Conservation (phyloP, 495 filamentous ascomycete species). For the Podospora pseudocomata region DNA sequence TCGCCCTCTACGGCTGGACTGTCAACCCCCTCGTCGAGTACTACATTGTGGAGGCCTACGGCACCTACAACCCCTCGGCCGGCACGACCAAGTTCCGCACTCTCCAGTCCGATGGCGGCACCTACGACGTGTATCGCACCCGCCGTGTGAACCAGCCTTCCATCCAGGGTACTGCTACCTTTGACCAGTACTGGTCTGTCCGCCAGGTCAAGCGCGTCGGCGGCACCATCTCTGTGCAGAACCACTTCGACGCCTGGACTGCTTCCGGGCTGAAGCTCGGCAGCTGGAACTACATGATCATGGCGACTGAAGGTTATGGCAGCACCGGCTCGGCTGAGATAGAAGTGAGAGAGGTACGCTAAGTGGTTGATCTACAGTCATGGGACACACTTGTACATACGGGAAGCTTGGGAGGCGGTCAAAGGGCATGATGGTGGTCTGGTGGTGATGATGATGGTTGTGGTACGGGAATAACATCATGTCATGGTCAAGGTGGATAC, state of each 20-base stretch:
- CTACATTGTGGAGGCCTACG: conserved; percentile 61
- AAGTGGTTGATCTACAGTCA: background rate
- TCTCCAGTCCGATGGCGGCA: conserved; percentile 54
- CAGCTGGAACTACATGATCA: conserved; percentile 51
- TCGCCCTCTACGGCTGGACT: conserved; percentile 59
- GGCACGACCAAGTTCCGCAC: conserved; percentile 45
- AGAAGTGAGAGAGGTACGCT: conserved; percentile 27
- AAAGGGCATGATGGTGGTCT: too few species aligned
- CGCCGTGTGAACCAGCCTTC: conserved; percentile 55
- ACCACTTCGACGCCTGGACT: conserved; percentile 56
- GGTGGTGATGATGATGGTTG: too few species aligned
- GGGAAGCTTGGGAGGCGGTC: too few species aligned
- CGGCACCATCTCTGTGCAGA: conserved; percentile 38
- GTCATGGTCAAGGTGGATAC: too few species aligned
- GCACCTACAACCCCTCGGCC: conserved; percentile 52
- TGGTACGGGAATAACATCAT: too few species aligned
- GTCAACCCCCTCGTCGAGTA: conserved; percentile 60
- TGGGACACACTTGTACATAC: background rate
- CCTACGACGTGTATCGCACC: conserved; percentile 60
- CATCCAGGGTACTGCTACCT: conserved; percentile 56
- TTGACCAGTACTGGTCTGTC: conserved; percentile 62
- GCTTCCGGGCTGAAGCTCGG: conserved; percentile 42
- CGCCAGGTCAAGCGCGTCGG: conserved; percentile 34
- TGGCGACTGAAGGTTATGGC: conserved; percentile 48
- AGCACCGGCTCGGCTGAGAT: conserved; percentile 38